These are phyloP conservation scores for Hypoxylon perforatum DNA, from an alignment of 495 filamentous ascomycete genomes.

Conservation along the genomic window DNA sequence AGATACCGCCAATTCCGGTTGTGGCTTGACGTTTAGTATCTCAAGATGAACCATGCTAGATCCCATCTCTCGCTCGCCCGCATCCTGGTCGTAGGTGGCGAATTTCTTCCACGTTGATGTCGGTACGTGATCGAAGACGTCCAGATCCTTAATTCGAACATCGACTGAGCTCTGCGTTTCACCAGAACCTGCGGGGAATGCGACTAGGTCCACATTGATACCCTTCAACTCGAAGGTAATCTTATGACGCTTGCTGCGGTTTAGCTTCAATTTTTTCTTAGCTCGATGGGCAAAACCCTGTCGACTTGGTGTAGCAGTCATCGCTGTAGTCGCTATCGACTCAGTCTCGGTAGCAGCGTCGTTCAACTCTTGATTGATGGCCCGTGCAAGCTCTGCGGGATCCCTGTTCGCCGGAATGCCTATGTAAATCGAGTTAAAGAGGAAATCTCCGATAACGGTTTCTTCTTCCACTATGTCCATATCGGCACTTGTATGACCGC, in stretches of 20 bases:
- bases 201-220: slow-evolving; percentile 82
- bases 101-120: slow-evolving; percentile 99
- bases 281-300: slow-evolving; percentile 55
- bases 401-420: slow-evolving; percentile 88
- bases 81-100: slow-evolving; percentile 89
- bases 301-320: slow-evolving; percentile 69
- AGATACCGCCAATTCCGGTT: slow-evolving; percentile 83
- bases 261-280: slow-evolving; percentile 75
- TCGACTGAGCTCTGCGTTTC: slow-evolving; percentile 91
- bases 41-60: slow-evolving; percentile 91
- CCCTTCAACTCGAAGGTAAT: slow-evolving; percentile 94
- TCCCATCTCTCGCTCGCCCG: slow-evolving; percentile 82
- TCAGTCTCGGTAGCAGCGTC: slow-evolving; percentile 89
- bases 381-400: slow-evolving; percentile 78
- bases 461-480: slow-evolving; percentile 78
- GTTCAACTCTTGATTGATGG: slow-evolving; percentile 88
- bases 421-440: slow-evolving; percentile 99
- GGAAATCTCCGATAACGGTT: slow-evolving; percentile 89
- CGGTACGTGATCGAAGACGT: slow-evolving; percentile 93
- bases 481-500: slow-evolving; percentile 57
- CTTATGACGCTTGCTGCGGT: slow-evolving; percentile 90
- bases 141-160: slow-evolving; percentile 81
- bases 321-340: slow-evolving; percentile 79
- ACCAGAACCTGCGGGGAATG: slow-evolving; percentile 79
- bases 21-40: slow-evolving; percentile 85